These are phyloP conservation scores for Cyberlindnera bimundalis DNA, from an alignment of 805 yeast species.

Conservation along the genomic window DNA sequence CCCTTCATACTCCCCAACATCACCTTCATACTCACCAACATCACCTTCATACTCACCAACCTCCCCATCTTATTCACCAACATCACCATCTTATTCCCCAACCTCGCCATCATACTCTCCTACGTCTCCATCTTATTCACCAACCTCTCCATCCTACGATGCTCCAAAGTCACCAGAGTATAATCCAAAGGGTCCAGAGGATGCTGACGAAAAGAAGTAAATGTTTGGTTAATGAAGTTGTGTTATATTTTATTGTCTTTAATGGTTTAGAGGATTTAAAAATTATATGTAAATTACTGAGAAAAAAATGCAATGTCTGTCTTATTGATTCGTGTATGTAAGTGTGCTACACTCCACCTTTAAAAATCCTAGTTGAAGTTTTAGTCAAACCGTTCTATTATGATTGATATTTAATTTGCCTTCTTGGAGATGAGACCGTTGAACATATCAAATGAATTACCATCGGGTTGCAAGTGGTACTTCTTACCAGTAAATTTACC, in stretches of 20 bases:
- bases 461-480: slow-evolving; percentile 89
- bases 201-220: slow-evolving; percentile 10
- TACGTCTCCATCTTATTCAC: slow-evolving; percentile 21
- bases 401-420: slow-evolving; percentile 15
- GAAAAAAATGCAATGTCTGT: slow-evolving; percentile 3
- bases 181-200: slow-evolving; percentile 13
- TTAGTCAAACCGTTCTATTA: background rate
- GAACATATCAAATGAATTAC: slow-evolving; percentile 94
- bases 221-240: slow-evolving; percentile 2
- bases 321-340: no score
- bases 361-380: no score
- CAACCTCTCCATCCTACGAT: slow-evolving; percentile 18
- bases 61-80: slow-evolving; percentile 39
- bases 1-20: slow-evolving; percentile 56
- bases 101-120: slow-evolving; percentile 45
- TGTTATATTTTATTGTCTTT: slow-evolving; percentile 9
- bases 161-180: slow-evolving; percentile 20
- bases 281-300: slow-evolving; percentile 8
- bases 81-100: slow-evolving; percentile 44
- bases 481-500: slow-evolving; percentile 47
- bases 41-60: slow-evolving; percentile 47
- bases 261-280: slow-evolving; percentile 6
- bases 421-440: slow-evolving; percentile 77
- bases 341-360: no score
- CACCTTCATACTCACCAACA: slow-evolving; percentile 65